Conservation (phyloP, 441 rosid species). For the Oxalis stricta region DNA sequence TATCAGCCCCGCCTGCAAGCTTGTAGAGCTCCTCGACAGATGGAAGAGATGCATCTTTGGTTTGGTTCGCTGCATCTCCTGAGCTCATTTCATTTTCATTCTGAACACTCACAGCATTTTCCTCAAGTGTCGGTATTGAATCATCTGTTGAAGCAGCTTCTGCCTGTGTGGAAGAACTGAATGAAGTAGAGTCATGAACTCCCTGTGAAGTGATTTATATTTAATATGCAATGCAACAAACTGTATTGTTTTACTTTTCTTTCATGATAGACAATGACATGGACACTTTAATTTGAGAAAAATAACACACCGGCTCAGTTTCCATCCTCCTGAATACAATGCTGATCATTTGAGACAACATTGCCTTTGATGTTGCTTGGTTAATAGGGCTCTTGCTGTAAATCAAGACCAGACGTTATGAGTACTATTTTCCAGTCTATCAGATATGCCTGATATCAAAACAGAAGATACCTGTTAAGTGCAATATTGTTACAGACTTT, state of each 20-base stretch:
- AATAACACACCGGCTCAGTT: conserved; percentile 55
- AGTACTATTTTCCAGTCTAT: conserved; percentile 16
- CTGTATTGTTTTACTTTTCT: conserved; percentile 5
- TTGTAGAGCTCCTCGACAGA: conserved; percentile 94
- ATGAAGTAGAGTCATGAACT: conserved; percentile 46
- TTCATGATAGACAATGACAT: neutral
- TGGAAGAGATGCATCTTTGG: conserved; percentile 66
- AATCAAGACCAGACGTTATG: conserved; percentile 20
- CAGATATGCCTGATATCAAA: conserved; percentile 6
- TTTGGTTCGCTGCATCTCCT: conserved; percentile 72
- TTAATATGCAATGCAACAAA: conserved; percentile 8
- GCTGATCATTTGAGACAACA: conserved; percentile 98
- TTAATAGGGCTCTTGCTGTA: conserved; percentile 97
- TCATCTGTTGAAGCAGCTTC: conserved; percentile 43
- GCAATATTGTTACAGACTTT: conserved; percentile 97
- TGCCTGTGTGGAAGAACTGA: conserved; percentile 31
- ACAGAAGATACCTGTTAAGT: conserved; percentile 61
- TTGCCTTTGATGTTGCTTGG: conserved; percentile 98
- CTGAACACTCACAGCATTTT: conserved; percentile 39
- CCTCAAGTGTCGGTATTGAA: conserved; percentile 33
- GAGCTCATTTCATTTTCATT: conserved; percentile 60
- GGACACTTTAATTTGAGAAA: conserved; percentile 8
- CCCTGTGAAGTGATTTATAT: conserved; percentile 17
- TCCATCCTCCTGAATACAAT: conserved; percentile 96
- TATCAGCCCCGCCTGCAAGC: conserved; percentile 97